Conservation (phyloP, 2,329 filamentous ascomycete genomes). For the Trichoderma koningii region DNA sequence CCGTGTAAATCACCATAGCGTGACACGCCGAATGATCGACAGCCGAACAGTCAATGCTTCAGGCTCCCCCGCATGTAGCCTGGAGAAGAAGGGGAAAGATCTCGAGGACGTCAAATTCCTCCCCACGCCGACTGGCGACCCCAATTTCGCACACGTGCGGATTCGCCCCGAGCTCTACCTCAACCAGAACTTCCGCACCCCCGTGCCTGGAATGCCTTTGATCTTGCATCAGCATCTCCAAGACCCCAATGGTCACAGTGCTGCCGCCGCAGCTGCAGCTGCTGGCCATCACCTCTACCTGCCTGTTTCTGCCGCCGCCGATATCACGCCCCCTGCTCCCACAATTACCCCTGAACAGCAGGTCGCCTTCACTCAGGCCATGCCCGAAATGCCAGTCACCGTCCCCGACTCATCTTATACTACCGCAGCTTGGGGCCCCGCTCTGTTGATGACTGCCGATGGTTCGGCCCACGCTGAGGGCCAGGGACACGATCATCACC, state of each 20-base stretch:
- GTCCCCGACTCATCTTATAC: neutral
- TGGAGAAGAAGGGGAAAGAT: constrained; percentile 39
- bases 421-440: too few species aligned
- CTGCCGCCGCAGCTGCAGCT: too few species aligned
- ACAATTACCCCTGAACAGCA: neutral
- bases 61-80: too few species aligned
- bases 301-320: neutral
- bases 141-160: constrained; percentile 45
- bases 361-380: neutral
- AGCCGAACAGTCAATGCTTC: too few species aligned
- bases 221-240: neutral
- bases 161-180: constrained; percentile 61
- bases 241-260: neutral
- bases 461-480: neutral
- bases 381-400: neutral
- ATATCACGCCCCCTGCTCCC: neutral
- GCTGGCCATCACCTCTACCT: neutral
- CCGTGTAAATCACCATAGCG: too few species aligned
- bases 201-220: constrained; percentile 57
- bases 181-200: constrained; percentile 67
- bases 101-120: constrained; percentile 73
- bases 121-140: constrained; percentile 55
- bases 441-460: neutral
- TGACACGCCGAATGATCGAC: too few species aligned
- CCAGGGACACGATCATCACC: neutral